Conservation (phyloP, 2,329 filamentous ascomycete genomes). For the Cryphonectria carpinicola region DNA sequence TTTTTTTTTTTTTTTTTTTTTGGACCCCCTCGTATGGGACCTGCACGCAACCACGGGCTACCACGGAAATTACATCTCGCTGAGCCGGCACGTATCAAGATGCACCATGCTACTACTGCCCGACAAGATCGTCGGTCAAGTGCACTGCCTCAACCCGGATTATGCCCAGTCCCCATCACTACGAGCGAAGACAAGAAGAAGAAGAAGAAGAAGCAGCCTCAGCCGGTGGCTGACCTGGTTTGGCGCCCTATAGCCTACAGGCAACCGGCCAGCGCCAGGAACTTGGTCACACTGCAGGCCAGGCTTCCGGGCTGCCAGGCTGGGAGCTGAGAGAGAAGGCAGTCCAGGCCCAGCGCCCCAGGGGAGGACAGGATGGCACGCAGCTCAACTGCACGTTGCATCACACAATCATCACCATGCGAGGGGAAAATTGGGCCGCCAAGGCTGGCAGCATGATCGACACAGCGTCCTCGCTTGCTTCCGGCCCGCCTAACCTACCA, state of each 20-base stretch:
- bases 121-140: slow-evolving; percentile 12
- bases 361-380: background rate
- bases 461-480: slow-evolving; percentile 26
- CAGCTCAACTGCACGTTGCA: background rate
- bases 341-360: background rate
- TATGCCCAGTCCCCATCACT: background rate
- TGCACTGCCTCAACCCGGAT: background rate
- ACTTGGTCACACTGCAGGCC: slow-evolving; percentile 11
- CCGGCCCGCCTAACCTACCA: slow-evolving; percentile 28
- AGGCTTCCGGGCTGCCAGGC: background rate
- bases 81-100: background rate
- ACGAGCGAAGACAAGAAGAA: background rate
- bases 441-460: slow-evolving; percentile 25
- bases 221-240: slow-evolving; percentile 8
- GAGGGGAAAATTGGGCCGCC: background rate
- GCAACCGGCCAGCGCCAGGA: background rate
- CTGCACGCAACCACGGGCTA: background rate
- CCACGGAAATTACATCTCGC: slow-evolving; percentile 8
- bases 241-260: background rate
- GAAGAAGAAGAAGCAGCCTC: background rate
- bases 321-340: background rate
- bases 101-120: background rate
- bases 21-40: background rate
- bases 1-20: background rate
- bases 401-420: background rate